Percentiles rank a stretch among this genome's conserved stretches.
Evolutionary conservation across 1,284 basidiomycete species (phyloP).

Genomic region (Cryptococcus amylolentus): DNA sequence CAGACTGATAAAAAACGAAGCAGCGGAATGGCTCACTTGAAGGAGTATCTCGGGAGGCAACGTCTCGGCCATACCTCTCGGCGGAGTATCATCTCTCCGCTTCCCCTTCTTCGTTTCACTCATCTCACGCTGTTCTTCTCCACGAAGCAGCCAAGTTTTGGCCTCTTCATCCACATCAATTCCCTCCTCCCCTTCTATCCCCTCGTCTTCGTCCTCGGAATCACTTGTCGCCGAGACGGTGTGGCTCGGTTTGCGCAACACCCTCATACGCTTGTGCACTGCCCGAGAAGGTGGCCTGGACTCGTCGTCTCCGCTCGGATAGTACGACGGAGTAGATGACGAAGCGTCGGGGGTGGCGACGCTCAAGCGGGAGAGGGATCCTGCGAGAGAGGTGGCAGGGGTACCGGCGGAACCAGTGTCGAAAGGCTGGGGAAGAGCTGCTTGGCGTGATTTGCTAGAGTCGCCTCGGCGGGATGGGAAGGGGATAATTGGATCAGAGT

Average conservation of each 20-base stretch:
- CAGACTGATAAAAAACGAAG: background rate
- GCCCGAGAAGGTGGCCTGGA: no score
- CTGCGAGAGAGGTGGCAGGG: no score
- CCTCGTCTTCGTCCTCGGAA: constrained; percentile 23
- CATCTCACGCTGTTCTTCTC: constrained; percentile 12
- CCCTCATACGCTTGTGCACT: background rate
- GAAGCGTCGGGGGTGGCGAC: no score
- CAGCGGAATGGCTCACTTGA: constrained; percentile 18
- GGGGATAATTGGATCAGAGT: no score
- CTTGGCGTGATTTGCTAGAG: no score
- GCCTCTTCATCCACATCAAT: constrained; percentile 10
- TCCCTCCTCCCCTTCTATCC: constrained; percentile 5
- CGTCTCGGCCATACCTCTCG: constrained; percentile 30
- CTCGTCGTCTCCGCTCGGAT: no score
- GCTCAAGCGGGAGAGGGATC: no score
- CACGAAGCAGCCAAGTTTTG: constrained; percentile 11
- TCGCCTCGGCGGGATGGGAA: no score
- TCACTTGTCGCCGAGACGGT: constrained; percentile 25
- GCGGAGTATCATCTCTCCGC: background rate
- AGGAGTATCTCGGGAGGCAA: constrained; percentile 85
- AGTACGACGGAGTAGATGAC: no score
- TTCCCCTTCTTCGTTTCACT: constrained; percentile 9
- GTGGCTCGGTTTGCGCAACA: constrained; percentile 1
- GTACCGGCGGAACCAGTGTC: no score
- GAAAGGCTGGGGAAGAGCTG: no score